Evolutionary conservation across 441 rosid genomes (phyloP), one percentile per base, ranked within the genome.

Genomic region (Croton laevigatus): DNA sequence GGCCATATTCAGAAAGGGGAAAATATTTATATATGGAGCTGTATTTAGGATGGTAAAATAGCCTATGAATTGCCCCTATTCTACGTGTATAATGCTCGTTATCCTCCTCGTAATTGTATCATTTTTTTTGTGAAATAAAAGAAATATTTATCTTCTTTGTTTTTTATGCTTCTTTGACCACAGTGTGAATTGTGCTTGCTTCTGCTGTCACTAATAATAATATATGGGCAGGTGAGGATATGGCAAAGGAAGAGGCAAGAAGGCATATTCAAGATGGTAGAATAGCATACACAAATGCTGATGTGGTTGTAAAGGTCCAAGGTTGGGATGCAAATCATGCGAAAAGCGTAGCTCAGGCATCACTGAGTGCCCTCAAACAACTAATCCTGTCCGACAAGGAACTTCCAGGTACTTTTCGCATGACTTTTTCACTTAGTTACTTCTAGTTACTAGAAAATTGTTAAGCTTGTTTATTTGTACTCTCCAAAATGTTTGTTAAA

Each of bases 251-350:
- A 81, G 98, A 91, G 81, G 91, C 89, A 1, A 82, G 81, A 81
- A 79, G 72, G 78, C 83, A 72, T 68, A 73, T 82, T 75, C 68
- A 84, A 80, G 88, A 80, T 49, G 79, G 90, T 48, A 81, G 57
- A 63, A n/a, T 80, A 51, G 96, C 89, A 42, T 88, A 91, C 85
- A 79, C 96, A 55, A 90, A 90, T 65, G 97, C 97, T 27, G 98
- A 91, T 34, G 96, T 89, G 42, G 94, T 91, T 38, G 90, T 94
- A 40, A 91, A 90, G 88, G 86, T 91, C 75, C 91, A 85, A 73
- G 91, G 98, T 57, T 90, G 97, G 98, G 89, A 87, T 72, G 74
- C 84, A 1, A 85, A 80, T 63, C 87, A 91, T 75, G 91, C 92
- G 59, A 90, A 90, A 78, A 84, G 86, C 46, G 89, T 89, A 62